Percentiles rank a stretch among this genome's conserved stretches.
Conservation (phyloP, 345 rosid species). For the Rhodamnia rubescens region DNA sequence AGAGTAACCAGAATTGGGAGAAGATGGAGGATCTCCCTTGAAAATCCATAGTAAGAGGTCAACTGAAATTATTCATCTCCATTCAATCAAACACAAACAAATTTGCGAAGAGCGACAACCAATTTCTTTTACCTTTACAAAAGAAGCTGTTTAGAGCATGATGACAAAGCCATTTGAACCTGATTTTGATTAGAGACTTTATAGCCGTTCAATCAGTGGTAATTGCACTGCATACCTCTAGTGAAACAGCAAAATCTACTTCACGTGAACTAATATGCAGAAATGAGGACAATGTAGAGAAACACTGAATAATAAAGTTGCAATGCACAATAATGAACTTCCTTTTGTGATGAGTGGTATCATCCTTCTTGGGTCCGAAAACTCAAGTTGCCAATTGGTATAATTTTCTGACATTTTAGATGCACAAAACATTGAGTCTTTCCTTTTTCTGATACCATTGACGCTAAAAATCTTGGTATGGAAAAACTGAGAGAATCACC, state of each 20-base stretch:
- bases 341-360: not conserved
- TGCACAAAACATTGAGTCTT: not conserved
- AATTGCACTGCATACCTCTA: not conserved
- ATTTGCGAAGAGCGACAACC: not conserved
- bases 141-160: not conserved
- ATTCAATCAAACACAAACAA: not conserved
- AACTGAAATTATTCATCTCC: not conserved
- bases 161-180: not conserved
- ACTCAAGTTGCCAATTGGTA: not conserved
- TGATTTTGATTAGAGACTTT: not conserved
- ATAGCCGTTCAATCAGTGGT: not conserved
- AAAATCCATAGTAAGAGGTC: not conserved
- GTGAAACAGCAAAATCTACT: not conserved
- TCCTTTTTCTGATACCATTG: not conserved
- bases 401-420: not conserved
- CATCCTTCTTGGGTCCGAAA: not conserved
- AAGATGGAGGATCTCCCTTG: not conserved
- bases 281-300: not conserved
- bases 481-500: constrained; percentile 28
- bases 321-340: not conserved
- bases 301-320: not conserved
- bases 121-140: not conserved
- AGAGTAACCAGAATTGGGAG: not conserved
- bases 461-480: not conserved
- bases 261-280: not conserved